phyloP scores from a whole-genome alignment of 1,139 yeast genomes.

The Magnusiomyces sp. region DNA sequence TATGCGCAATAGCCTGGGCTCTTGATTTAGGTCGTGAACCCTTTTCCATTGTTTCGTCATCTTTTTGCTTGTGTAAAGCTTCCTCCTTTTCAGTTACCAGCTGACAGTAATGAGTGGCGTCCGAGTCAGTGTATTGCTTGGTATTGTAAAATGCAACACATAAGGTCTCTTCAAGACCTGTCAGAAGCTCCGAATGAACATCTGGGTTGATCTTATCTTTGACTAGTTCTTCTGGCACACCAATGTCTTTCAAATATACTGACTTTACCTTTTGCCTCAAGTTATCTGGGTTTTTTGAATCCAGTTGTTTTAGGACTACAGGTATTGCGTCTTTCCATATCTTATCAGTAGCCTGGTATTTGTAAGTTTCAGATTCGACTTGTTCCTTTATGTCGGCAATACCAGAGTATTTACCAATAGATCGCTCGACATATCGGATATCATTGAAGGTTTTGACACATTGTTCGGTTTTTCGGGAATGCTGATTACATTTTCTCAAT shows the following conservation, averaged over 20 bases:
- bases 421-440: conserved; percentile 36
- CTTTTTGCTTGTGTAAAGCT: not conserved
- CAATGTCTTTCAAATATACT: conserved; percentile 5
- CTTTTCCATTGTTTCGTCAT: not conserved
- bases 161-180: conserved; percentile 36
- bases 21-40: not conserved
- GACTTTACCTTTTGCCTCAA: not conserved
- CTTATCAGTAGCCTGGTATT: conserved; percentile 8
- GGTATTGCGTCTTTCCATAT: conserved; percentile 7
- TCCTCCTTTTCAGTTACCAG: conserved; percentile 25
- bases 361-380: conserved; percentile 1
- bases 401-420: conserved; percentile 15
- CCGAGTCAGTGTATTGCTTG: conserved; percentile 25
- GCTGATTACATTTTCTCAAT: conserved; percentile 54
- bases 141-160: conserved; percentile 42
- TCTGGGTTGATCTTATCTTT: not conserved
- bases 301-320: not conserved
- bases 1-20: conserved; percentile 15
- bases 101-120: conserved; percentile 35
- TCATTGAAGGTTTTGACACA: conserved; percentile 46
- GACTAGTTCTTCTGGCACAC: not conserved
- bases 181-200: conserved; percentile 18
- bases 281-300: no score
- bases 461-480: conserved; percentile 53
- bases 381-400: no score